Base-by-base conservation (phyloP, 345 rosid genomes). In the Murraya paniculata region DNA sequence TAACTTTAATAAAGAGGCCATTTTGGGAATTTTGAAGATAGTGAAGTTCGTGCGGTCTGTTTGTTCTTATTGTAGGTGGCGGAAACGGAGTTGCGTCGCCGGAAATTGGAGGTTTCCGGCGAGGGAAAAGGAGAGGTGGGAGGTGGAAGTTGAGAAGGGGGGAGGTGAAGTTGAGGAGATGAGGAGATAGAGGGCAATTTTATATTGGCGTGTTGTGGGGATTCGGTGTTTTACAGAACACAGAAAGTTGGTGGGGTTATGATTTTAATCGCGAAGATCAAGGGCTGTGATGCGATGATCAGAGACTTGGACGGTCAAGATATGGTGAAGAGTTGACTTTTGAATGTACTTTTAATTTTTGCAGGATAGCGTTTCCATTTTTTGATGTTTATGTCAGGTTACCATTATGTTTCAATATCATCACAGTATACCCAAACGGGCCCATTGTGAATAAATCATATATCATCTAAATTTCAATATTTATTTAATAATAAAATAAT, bases 1-100 rank as follows among this genome's bases (percentile, higher is more conserved):
- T n/a, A 72, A 69, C 39, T 87, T 78, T 31, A 82, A 55, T 10
- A 61, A 5, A 16, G 78, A 82, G 27, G 87, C 82, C 95, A 91
- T 91, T 81, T 39, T 64, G 18, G 1, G 4, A 9, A 31, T 50
- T 70, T 30, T 28, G 14, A 28, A 50, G 39, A 9, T 11, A 7
- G 4, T 30, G 11, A 14, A 21, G n/a, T 25, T 19, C 55, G 5
- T 5, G 41, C 56, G 70, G 4, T 55, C 28, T 0, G 41, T 45
- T 66, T 62, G 27, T 69, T 33, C 48, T 1, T 31, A 45, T 22
- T 1, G 19, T 9, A 19, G 22, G 27, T 13, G 45, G 68, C 35
- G 60, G 58, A 35, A 77, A 50, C 41, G 69, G 19, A 7, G 31
- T 35, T 7, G 39, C 5, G 68, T 74, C 83, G 75, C 86, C 84